Evolutionary conservation across 2,329 filamentous ascomycete genomes (phyloP), one percentile per base, ranked within the genome.

Genomic region (Clonostachys rosea): DNA sequence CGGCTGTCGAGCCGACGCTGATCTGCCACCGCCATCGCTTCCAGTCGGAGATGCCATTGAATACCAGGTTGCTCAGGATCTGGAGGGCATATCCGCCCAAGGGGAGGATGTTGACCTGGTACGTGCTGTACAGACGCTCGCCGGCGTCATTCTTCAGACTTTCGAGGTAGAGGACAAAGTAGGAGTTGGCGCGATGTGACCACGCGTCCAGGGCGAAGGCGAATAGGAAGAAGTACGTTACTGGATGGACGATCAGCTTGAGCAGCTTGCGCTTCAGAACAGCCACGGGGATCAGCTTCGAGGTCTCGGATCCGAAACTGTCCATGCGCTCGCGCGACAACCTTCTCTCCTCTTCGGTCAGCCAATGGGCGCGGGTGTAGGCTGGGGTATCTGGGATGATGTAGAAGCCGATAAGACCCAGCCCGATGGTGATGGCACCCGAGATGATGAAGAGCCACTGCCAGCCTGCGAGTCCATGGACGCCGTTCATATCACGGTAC

Each of bases 311-410:
- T 14, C 61, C 61, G 36, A 58, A 59, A 6, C 24, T 30, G 24
- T 30, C 57, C 3, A 75, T 51, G 7, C 72, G 60, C 20, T 57
- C 58, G 0, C 60, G 48, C 3, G 68, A 67, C 1, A 89, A 68
- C 2, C 72, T 70, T 48, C 76, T 78, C 55, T 89, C 83, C 39
- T 77, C 66, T 1, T 68, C 61, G 2, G 68, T 74, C 6, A 89
- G 72, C 64, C 82, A 89, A 36, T 68, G 71, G 0, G 83, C 79
- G 0, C 76, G 81, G 51, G 86, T 80, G 0, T 30, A 30, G 24
- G 24, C 14, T 17, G 85, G 84, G 24, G 77, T 79, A 57, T 89
- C 82, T 2, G 86, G 82, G 5, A 91, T 68, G 60, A 81, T 73
- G 74, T 81, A 87, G 66, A 81, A 86, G 3, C 77, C 79, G 2